Conservation (phyloP, 768 basidiomycete genomes). For the Cystobasidium onofrii region DNA sequence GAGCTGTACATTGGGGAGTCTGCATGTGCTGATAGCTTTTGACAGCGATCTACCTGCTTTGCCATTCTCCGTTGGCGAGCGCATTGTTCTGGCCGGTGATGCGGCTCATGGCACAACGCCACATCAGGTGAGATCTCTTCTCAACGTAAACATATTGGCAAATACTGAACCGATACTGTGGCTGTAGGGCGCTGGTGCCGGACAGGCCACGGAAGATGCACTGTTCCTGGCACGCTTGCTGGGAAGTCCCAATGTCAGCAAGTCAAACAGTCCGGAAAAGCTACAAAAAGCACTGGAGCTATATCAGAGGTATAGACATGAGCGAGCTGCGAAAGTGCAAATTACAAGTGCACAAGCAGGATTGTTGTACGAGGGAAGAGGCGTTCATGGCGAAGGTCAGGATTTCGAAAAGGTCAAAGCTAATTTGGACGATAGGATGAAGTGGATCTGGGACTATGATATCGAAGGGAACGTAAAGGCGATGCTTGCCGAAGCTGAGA, state of each 20-base stretch:
- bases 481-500: constrained; percentile 11
- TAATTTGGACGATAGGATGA: constrained; percentile 17
- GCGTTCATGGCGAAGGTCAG: constrained; percentile 13
- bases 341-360: constrained; percentile 44
- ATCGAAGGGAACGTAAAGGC: not conserved
- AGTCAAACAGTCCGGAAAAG: constrained; percentile 39
- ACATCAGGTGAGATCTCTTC: constrained; percentile 41
- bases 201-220: constrained; percentile 50
- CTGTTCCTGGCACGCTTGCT: not conserved
- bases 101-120: constrained; percentile 53
- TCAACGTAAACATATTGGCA: not conserved
- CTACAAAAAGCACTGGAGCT: constrained; percentile 43
- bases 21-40: constrained; percentile 50
- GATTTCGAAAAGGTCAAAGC: constrained; percentile 26
- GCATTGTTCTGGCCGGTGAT: constrained; percentile 52
- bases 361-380: constrained; percentile 11
- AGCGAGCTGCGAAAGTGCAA: constrained; percentile 41
- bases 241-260: not conserved
- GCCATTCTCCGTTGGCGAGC: constrained; percentile 47
- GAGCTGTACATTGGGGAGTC: constrained; percentile 45
- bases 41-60: constrained; percentile 48
- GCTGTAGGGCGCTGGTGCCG: constrained; percentile 49
- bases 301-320: constrained; percentile 39
- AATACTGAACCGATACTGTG: not conserved
- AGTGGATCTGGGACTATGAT: constrained; percentile 28